phyloP scores from a whole-genome alignment of 345 rosid genomes.

The Lenwebbia sp. region DNA sequence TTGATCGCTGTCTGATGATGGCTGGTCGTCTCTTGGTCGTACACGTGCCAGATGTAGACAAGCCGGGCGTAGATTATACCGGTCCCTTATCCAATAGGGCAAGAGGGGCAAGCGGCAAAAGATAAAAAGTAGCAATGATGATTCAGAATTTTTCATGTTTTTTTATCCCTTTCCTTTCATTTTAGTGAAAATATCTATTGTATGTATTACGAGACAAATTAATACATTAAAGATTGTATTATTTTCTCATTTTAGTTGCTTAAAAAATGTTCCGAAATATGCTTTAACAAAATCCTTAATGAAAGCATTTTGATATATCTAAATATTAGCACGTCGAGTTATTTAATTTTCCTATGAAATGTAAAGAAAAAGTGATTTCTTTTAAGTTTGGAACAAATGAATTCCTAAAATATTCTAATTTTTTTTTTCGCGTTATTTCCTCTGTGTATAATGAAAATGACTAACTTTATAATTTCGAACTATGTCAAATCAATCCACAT shows the following conservation, averaged over 20 bases:
- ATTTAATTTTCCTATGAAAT: not conserved
- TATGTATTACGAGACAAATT: not conserved
- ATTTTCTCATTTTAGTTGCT: not conserved
- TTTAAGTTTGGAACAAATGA: not conserved
- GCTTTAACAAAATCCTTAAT: not conserved
- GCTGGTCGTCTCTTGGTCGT: not conserved
- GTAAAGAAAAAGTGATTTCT: not conserved
- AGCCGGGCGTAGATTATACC: not conserved
- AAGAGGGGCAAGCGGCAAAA: not conserved
- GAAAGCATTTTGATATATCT: not conserved
- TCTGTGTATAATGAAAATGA: not conserved
- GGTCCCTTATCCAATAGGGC: not conserved
- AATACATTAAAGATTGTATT: not conserved
- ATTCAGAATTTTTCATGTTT: not conserved
- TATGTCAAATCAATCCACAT: not conserved
- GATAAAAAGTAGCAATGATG: not conserved
- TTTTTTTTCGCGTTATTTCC: not conserved
- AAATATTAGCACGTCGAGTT: not conserved
- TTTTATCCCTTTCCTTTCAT: not conserved
- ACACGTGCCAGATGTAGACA: not conserved
- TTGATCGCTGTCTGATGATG: not conserved
- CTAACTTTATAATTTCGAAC: not conserved
- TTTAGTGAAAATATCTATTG: not conserved
- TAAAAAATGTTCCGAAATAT: not conserved
- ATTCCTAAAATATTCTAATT: not conserved